Percentiles rank a stretch among this genome's conserved stretches.
Conservation (phyloP, 495 filamentous ascomycete genomes). For the Articulospora tetracladia region DNA sequence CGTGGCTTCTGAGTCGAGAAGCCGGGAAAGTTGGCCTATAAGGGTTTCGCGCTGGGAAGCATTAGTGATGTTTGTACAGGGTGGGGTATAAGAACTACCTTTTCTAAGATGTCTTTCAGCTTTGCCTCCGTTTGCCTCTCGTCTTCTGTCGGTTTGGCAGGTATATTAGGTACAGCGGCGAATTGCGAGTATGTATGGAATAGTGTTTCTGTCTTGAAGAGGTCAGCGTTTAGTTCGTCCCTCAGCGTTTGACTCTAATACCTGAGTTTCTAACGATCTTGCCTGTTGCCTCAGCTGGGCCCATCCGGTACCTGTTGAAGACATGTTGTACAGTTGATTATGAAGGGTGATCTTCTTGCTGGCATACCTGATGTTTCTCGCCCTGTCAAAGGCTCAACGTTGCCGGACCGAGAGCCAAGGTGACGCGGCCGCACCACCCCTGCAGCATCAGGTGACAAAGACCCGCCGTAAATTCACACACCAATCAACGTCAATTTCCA, state of each 20-base stretch:
- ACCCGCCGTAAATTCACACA: neutral
- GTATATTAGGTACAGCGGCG: conserved; percentile 75
- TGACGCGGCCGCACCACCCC: neutral
- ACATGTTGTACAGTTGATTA: conserved; percentile 17
- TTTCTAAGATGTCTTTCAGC: conserved; percentile 80
- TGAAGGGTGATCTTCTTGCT: neutral
- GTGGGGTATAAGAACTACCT: conserved; percentile 39
- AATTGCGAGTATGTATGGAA: conserved; percentile 97
- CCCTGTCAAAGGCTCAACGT: neutral
- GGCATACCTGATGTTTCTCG: neutral
- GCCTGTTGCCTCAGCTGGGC: conserved; percentile 94
- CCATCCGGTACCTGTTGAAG: conserved; percentile 81
- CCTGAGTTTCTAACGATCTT: conserved; percentile 86
- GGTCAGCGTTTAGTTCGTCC: conserved; percentile 16
- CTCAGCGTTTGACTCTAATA: conserved; percentile 34
- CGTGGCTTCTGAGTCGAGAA: conserved; percentile 91
- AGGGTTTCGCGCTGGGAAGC: conserved; percentile 69
- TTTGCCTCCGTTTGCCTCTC: conserved; percentile 75
- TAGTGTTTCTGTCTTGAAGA: conserved; percentile 74
- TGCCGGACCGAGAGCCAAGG: neutral
- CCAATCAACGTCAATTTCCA: neutral
- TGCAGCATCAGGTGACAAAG: neutral
- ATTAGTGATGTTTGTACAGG: conserved; percentile 2
- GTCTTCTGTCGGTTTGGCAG: conserved; percentile 79
- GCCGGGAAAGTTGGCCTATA: conserved; percentile 77